Conservation (phyloP, 495 filamentous ascomycete species). For the Hyaloscypha variabilis region DNA sequence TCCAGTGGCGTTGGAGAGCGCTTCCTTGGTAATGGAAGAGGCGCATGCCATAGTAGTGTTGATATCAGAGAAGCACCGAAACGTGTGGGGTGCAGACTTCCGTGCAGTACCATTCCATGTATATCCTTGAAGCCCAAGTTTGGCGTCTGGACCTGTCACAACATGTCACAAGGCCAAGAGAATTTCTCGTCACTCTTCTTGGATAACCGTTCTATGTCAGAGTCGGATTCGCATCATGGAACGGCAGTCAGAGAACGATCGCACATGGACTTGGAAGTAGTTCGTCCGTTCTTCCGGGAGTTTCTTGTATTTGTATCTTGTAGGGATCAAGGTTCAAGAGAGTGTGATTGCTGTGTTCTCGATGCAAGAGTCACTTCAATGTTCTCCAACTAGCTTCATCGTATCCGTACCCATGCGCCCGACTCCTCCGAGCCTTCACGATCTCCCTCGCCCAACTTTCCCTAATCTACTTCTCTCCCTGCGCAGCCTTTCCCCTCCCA, state of each 20-base stretch:
- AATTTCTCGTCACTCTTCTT: not conserved
- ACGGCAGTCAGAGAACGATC: not conserved
- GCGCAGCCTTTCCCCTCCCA: constrained; percentile 41
- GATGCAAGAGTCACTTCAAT: not conserved
- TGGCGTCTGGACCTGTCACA: not conserved
- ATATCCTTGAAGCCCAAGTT: not conserved
- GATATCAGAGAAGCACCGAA: not conserved
- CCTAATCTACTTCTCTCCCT: not conserved
- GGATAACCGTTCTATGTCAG: not conserved
- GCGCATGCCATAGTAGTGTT: not conserved
- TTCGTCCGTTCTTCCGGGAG: not conserved
- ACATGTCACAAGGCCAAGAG: not conserved
- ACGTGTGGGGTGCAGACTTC: not conserved
- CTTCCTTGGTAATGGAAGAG: not conserved
- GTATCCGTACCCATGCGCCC: too few relatives aligned
- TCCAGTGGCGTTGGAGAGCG: not conserved
- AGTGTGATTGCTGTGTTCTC: not conserved
- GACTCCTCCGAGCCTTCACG: too few relatives aligned
- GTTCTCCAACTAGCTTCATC: too few relatives aligned
- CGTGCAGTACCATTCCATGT: not conserved
- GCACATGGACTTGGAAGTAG: not conserved
- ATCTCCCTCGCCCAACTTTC: too few relatives aligned
- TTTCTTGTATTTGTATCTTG: not conserved
- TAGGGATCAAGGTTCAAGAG: too few relatives aligned
- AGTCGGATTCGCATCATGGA: not conserved